Evolutionary conservation across 2,329 filamentous ascomycete genomes (phyloP).

Genomic region (Monilinia aucupariae): DNA sequence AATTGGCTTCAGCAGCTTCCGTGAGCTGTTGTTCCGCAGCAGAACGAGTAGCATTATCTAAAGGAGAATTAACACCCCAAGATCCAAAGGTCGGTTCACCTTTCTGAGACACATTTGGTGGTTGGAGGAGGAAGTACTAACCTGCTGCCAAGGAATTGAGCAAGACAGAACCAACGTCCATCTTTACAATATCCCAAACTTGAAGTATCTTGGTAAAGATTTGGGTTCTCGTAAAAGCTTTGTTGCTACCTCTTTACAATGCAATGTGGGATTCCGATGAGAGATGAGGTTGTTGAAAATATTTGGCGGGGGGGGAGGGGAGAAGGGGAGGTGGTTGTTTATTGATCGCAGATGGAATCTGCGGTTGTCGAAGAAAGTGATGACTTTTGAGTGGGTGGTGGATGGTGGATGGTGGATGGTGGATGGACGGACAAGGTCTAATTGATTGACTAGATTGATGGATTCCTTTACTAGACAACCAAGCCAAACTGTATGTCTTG

Average conservation of each 20-base stretch:
- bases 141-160: slow-evolving; percentile 92
- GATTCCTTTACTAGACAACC: not conserved
- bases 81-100: not conserved
- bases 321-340: not conserved
- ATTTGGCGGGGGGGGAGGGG: not conserved
- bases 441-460: not conserved
- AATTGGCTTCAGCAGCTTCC: slow-evolving; percentile 90
- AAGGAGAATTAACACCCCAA: slow-evolving; percentile 35
- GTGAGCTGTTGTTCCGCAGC: slow-evolving; percentile 90
- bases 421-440: not conserved
- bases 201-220: not conserved
- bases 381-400: not conserved
- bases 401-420: not conserved
- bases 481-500: not conserved
- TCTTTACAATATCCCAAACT: slow-evolving; percentile 44
- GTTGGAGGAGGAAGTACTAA: slow-evolving; percentile 44
- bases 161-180: slow-evolving; percentile 98
- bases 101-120: slow-evolving; percentile 1
- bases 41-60: slow-evolving; percentile 85
- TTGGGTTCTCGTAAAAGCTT: not conserved
- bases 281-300: slow-evolving; percentile 4
- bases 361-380: slow-evolving; percentile 13
- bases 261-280: not conserved
- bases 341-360: slow-evolving; percentile 8
- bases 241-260: not conserved